phyloP scores from a whole-genome alignment of 495 filamentous ascomycete genomes.

The Neurospora sp. region DNA sequence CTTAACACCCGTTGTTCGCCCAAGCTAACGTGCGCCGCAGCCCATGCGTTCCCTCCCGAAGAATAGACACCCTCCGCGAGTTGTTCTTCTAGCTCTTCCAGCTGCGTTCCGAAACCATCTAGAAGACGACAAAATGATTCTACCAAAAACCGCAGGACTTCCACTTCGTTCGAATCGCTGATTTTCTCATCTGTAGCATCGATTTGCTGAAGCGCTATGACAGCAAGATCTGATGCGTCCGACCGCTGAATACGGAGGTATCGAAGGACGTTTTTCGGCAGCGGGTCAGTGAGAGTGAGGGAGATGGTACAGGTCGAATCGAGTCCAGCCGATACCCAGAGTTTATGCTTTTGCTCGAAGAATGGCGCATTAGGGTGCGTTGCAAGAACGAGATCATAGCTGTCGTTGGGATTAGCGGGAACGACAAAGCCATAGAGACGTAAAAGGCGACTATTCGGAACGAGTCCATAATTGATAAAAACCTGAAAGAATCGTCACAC shows the following conservation, averaged over 20 bases:
- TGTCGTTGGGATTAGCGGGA: constrained; percentile 23
- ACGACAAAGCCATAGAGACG: constrained; percentile 26
- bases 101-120: constrained; percentile 18
- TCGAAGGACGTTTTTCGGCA: constrained; percentile 20
- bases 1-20: constrained; percentile 26
- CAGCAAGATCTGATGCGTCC: constrained; percentile 16
- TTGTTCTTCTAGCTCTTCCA: constrained; percentile 23
- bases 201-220: constrained; percentile 9
- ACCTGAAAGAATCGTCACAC: too few species aligned
- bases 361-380: constrained; percentile 19
- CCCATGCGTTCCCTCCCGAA: constrained; percentile 23
- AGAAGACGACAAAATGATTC: constrained; percentile 20
- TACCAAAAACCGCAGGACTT: constrained; percentile 19
- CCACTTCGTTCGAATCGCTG: constrained; percentile 20
- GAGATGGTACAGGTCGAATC: constrained; percentile 20
- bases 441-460: constrained; percentile 23
- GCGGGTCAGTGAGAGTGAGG: constrained; percentile 23
- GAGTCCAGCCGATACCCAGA: constrained; percentile 22
- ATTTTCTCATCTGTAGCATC: constrained; percentile 15
- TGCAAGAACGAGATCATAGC: constrained; percentile 22
- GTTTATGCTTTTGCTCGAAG: constrained; percentile 22
- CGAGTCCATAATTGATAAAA: constrained; percentile 21
- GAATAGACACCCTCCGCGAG: constrained; percentile 23
- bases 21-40: constrained; percentile 25
- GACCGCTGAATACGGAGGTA: constrained; percentile 22